Evolutionary conservation across 202 grass and related monocot genomes (phyloP).

Genomic region (Carex arenaria): DNA sequence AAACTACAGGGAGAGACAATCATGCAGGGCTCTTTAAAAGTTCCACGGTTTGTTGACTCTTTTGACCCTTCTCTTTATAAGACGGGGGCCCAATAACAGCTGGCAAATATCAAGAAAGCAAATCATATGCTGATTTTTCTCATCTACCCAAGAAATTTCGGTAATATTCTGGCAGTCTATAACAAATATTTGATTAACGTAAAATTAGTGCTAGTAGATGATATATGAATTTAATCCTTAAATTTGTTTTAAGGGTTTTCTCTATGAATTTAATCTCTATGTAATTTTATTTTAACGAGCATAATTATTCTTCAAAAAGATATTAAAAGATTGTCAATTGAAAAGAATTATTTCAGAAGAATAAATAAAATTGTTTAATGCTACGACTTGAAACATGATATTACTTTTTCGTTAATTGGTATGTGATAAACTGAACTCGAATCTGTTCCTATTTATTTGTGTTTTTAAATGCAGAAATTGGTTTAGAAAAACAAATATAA

Average conservation of each 20-base stretch:
- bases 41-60: constrained; percentile 1
- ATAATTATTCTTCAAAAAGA: background rate
- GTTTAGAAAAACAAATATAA: background rate
- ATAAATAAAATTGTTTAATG: background rate
- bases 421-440: constrained; percentile 5
- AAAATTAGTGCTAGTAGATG: background rate
- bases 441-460: constrained; percentile 20
- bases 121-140: constrained; percentile 2
- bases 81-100: constrained; percentile 11
- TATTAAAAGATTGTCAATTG: background rate
- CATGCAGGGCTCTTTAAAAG: constrained; percentile 17
- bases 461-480: background rate
- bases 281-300: background rate
- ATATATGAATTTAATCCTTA: background rate
- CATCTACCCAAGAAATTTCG: background rate
- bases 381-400: background rate
- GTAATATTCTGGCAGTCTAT: background rate
- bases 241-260: background rate
- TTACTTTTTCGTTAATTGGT: background rate
- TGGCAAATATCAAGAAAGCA: background rate
- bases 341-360: background rate
- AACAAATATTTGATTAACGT: background rate
- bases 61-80: constrained; percentile 21
- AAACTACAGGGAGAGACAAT: constrained; percentile 7
- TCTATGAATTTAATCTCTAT: background rate